These are phyloP conservation scores for Capsicum chinense DNA, from an alignment of 257 asterid species.

Conservation along the genomic window DNA sequence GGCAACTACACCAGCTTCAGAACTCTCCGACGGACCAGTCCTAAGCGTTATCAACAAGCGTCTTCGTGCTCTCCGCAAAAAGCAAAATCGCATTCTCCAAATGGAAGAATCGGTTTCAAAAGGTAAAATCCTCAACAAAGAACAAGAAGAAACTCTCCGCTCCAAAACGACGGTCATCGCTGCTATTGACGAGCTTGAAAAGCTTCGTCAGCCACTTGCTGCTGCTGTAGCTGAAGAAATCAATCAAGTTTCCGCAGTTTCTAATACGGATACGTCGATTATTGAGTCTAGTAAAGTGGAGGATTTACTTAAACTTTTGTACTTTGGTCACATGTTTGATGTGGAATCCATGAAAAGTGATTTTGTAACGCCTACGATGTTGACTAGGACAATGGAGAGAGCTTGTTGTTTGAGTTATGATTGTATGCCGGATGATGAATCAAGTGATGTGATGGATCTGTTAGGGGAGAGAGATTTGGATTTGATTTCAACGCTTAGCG, in stretches of 20 bases:
- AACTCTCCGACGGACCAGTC: conserved; percentile 71
- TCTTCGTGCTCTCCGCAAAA: conserved; percentile 77
- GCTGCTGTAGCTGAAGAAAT: conserved; percentile 75
- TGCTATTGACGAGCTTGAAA: conserved; percentile 78
- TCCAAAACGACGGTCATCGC: conserved; percentile 65
- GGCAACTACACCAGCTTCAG: conserved; percentile 47
- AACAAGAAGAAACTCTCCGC: conserved; percentile 77
- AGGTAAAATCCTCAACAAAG: conserved; percentile 75
- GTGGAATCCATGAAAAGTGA: conserved; percentile 48
- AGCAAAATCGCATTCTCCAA: conserved; percentile 65
- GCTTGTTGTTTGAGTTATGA: conserved; percentile 84
- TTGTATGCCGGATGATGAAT: conserved; percentile 80
- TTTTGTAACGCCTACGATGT: conserved; percentile 46
- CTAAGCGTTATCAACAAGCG: conserved; percentile 75
- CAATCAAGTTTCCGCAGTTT: background rate
- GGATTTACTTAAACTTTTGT: conserved; percentile 71
- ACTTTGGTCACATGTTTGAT: conserved; percentile 77
- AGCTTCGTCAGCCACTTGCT: conserved; percentile 65
- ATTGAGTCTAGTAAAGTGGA: background rate
- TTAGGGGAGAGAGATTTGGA: conserved; percentile 81
- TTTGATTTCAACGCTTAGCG: conserved; percentile 66
- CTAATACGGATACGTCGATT: background rate
- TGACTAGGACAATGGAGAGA: conserved; percentile 81
- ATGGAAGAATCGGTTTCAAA: conserved; percentile 77
- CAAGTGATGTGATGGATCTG: conserved; percentile 48